Evolutionary conservation across 2,329 filamentous ascomycete genomes (phyloP).

Genomic region (Didymella glomerata): DNA sequence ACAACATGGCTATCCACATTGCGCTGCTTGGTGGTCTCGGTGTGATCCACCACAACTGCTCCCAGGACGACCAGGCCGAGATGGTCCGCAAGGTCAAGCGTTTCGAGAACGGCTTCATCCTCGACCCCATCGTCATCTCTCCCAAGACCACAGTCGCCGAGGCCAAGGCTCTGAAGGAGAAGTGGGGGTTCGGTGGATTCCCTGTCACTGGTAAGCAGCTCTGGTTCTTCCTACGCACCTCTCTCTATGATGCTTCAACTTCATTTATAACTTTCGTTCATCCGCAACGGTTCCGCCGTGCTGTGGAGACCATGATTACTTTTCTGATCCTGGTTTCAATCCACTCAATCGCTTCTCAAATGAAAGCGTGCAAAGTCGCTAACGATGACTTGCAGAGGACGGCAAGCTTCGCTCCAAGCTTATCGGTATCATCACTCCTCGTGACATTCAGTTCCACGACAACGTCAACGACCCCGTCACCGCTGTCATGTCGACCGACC

Average conservation of each 20-base stretch:
- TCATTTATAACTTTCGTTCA: conserved; percentile 99
- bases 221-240: conserved; percentile 23
- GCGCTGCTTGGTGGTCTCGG: conserved; percentile 86
- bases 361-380: conserved; percentile 26
- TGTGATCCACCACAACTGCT: conserved; percentile 99
- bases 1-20: conserved; percentile 99
- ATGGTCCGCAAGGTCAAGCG: conserved; percentile 99
- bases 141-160: conserved; percentile 88
- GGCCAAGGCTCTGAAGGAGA: conserved; percentile 91
- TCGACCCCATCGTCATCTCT: conserved; percentile 91
- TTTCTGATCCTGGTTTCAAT: conserved; percentile 56
- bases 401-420: conserved; percentile 95
- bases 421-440: conserved; percentile 95
- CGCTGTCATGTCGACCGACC: conserved; percentile 93
- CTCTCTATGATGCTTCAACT: conserved; percentile 77
- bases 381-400: conserved; percentile 68
- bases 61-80: conserved; percentile 94
- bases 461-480: conserved; percentile 76
- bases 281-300: conserved; percentile 90
- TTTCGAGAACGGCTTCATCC: conserved; percentile 98
- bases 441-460: conserved; percentile 96
- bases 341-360: conserved; percentile 10
- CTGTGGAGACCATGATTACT: conserved; percentile 73
- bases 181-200: conserved; percentile 98
- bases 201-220: conserved; percentile 88